Evolutionary conservation across 176 grass and related monocot genomes (phyloP).

Genomic region (Ensete glaucum): DNA sequence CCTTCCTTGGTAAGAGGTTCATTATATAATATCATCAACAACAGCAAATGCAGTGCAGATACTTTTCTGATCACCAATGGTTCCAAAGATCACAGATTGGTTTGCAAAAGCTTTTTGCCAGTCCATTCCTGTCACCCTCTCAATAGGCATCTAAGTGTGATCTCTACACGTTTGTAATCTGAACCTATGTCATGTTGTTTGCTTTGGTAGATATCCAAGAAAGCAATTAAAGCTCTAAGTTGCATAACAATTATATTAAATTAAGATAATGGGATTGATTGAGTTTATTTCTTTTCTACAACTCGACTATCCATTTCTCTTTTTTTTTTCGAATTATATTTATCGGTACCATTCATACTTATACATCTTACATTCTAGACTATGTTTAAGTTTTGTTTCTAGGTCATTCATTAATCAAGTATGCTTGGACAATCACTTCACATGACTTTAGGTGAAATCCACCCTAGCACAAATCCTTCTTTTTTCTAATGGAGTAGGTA

Average conservation of each 20-base stretch:
- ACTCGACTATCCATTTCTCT: no score
- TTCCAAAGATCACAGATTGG: no score
- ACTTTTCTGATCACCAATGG: no score
- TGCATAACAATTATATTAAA: slow-evolving; percentile 8
- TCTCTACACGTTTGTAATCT: neutral
- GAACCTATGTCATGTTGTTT: neutral
- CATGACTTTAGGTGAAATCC: slow-evolving; percentile 99
- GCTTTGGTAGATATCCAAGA: neutral
- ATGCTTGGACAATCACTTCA: slow-evolving; percentile 65
- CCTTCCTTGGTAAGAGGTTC: no score
- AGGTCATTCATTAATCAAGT: slow-evolving; percentile 39
- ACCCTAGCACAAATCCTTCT: slow-evolving; percentile 73
- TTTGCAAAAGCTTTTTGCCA: no score
- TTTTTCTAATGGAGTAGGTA: slow-evolving; percentile 74
- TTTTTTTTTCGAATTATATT: no score
- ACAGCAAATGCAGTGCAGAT: neutral
- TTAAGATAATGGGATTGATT: slow-evolving; percentile 17
- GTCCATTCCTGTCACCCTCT: no score
- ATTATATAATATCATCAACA: slow-evolving; percentile 27
- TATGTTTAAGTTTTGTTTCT: slow-evolving; percentile 52
- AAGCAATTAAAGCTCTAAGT: neutral
- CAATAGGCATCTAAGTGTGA: neutral
- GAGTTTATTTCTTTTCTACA: no score
- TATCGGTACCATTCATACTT: slow-evolving; percentile 1
- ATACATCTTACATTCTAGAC: slow-evolving; percentile 56